Base-by-base conservation (phyloP, 179 eudicot species). In the Pouteria campechiana region DNA sequence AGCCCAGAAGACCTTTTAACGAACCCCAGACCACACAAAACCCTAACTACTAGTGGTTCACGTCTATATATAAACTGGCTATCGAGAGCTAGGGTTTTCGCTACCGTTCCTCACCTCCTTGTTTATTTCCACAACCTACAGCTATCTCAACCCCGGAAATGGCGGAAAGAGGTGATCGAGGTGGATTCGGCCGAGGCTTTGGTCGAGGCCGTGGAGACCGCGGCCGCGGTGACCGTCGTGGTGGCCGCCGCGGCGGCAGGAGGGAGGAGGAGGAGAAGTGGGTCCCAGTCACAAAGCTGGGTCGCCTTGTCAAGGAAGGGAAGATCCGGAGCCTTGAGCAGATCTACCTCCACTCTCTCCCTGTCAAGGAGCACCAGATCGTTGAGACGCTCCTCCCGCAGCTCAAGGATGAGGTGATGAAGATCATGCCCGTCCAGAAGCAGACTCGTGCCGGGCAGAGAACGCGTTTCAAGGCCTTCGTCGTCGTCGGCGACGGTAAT, bases 341-440 rank as follows among this genome's bases (percentile, higher is more conserved):
- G 42, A 74, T 77, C 55, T 77, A 77, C 65, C 80, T 77, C 22
- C 80, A 77, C 38, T 75, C 83, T 0, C 77, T 79, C 25, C 88
- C 88, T 3, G 61, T 79, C 64, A 79, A 79, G 47, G 88, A 76
- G 58, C 70, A 72, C 44, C 88, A 79, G 23, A 79, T 79, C 55
- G 44, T 79, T 14, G 88, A 79, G 20, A 50, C 34, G 1, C 67
- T 72, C 23, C 47, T 66, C 11, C 77, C 77, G 0, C 32, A 63
- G 0, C 58, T 79, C 3, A 79, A 79, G 34, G 88, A 79, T 38
- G 88, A 79, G 59, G 88, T 79, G 12, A 79, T 79, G 88, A 79
- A 79, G 11, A 75, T 79, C 62, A 79, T 79, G 83, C 80, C 83
- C 3, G 89, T 79, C 4, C 80, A 75, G 78, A 79, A 79, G 21